Evolutionary conservation across 257 asterid genomes (phyloP).

Genomic region (Paraleonurus japonicus): DNA sequence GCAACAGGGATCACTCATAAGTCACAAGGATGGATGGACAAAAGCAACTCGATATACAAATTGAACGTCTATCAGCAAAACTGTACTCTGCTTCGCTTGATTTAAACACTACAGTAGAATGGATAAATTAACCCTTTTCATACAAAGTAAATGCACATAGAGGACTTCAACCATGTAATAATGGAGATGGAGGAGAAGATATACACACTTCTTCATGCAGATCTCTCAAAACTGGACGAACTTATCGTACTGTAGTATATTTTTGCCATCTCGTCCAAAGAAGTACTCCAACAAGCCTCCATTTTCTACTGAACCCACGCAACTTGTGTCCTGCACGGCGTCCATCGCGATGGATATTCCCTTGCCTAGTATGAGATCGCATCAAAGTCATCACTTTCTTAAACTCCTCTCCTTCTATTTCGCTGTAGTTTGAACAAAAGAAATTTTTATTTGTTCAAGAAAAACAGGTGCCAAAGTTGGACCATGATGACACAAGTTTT

Average conservation of each 20-base stretch:
- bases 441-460: not conserved
- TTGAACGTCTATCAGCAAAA: not conserved
- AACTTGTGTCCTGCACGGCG: slow-evolving; percentile 71
- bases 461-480: not conserved
- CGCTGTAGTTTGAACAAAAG: slow-evolving; percentile 37
- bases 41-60: not conserved
- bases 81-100: not conserved
- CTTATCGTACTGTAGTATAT: slow-evolving; percentile 59
- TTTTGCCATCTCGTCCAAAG: slow-evolving; percentile 70
- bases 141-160: not conserved
- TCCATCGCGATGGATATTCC: slow-evolving; percentile 68
- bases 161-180: not conserved
- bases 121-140: not conserved
- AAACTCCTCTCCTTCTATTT: slow-evolving; percentile 76
- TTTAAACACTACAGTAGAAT: not conserved
- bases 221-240: slow-evolving; percentile 72
- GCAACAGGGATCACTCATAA: not conserved
- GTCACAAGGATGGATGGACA: not conserved
- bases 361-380: slow-evolving; percentile 90
- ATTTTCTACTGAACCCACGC: slow-evolving; percentile 63
- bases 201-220: slow-evolving; percentile 75
- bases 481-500: slow-evolving; percentile 13
- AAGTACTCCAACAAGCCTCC: slow-evolving; percentile 81
- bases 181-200: slow-evolving; percentile 22
- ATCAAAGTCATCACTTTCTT: slow-evolving; percentile 86